phyloP scores from a whole-genome alignment of 352 stramenopile species.

The Aphanomyces cochlioides region DNA sequence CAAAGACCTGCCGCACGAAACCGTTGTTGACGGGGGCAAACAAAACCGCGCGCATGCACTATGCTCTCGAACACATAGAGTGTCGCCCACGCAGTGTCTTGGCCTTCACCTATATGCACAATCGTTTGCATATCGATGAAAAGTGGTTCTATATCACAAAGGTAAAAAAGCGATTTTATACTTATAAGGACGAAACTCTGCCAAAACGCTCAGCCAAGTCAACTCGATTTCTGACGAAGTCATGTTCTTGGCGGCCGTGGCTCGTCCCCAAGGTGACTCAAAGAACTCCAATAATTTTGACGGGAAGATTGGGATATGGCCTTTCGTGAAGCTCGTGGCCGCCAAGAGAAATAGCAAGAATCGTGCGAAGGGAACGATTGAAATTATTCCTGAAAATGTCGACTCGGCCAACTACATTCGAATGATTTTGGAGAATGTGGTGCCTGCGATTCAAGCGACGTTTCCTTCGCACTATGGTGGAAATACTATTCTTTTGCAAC shows the following conservation, averaged over 20 bases:
- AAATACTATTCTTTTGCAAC: not conserved
- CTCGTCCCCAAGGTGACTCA: not conserved
- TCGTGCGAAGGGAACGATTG: not conserved
- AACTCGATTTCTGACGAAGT: constrained; percentile 1
- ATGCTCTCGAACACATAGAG: not conserved
- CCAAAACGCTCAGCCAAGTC: not conserved
- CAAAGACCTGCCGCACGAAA: not conserved
- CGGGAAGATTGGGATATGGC: not conserved
- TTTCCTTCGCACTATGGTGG: not conserved
- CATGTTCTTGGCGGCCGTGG: not conserved
- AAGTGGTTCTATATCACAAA: constrained; percentile 13
- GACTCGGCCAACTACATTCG: not conserved
- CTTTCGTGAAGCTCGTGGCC: not conserved
- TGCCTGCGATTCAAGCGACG: not conserved
- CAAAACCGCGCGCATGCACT: not conserved
- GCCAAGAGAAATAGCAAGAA: constrained; percentile 8
- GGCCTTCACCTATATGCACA: not conserved
- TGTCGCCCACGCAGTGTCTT: not conserved
- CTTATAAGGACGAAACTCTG: not conserved
- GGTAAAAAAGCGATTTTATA: not conserved
- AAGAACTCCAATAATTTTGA: not conserved
- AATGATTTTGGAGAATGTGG: not conserved
- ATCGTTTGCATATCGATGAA: constrained; percentile 1
- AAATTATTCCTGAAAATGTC: not conserved
- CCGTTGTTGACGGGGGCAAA: not conserved